Conservation (phyloP, 2,329 filamentous ascomycete species). For the Chaetomiaceae sp. region DNA sequence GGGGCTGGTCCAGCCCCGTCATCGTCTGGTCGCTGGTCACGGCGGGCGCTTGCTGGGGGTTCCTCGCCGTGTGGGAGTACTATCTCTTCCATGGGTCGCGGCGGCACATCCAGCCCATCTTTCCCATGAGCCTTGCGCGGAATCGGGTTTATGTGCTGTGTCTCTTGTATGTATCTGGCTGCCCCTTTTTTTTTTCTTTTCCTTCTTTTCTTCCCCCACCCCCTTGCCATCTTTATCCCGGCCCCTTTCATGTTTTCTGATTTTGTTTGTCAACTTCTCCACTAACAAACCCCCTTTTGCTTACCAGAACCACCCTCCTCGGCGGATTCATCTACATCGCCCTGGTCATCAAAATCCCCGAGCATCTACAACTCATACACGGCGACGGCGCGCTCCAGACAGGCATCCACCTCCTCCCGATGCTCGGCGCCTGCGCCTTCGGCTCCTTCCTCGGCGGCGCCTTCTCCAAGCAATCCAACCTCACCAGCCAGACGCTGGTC, state of each 20-base stretch:
- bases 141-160: slow-evolving; percentile 48
- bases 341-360: slow-evolving; percentile 54
- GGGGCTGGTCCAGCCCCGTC: slow-evolving; percentile 47
- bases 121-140: slow-evolving; percentile 45
- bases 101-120: slow-evolving; percentile 47
- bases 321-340: slow-evolving; percentile 55
- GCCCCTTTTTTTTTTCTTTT: no score
- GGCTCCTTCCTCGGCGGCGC: slow-evolving; percentile 53
- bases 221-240: no score
- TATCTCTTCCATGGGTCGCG: slow-evolving; percentile 36
- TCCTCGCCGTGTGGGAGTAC: slow-evolving; percentile 49
- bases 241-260: no score
- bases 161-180: slow-evolving; percentile 40
- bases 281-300: no score
- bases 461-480: slow-evolving; percentile 49
- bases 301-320: slow-evolving; percentile 48
- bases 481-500: slow-evolving; percentile 48
- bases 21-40: slow-evolving; percentile 46
- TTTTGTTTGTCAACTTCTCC: no score
- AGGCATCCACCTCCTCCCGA: slow-evolving; percentile 53
- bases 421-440: slow-evolving; percentile 52
- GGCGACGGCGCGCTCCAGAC: slow-evolving; percentile 48
- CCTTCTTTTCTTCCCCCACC: no score
- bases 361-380: slow-evolving; percentile 57
- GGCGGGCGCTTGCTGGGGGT: slow-evolving; percentile 43